These are phyloP conservation scores for Huntiella bhutanensis DNA, from an alignment of 2,329 filamentous ascomycete species.

Conservation along the genomic window DNA sequence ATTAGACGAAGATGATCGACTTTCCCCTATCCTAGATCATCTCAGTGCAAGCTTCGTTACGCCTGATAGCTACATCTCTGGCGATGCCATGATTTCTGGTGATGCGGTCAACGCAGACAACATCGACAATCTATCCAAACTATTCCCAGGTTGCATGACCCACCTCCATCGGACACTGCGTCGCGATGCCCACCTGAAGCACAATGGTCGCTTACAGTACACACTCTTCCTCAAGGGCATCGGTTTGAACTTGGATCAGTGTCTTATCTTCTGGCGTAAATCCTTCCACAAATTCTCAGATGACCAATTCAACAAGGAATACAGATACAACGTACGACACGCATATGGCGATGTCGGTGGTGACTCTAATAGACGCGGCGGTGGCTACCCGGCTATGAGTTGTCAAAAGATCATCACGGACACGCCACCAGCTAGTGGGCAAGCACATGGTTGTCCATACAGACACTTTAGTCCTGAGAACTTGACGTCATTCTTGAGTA, in stretches of 20 bases:
- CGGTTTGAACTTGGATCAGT: constrained; percentile 79
- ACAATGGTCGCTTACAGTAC: constrained; percentile 85
- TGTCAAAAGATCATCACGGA: constrained; percentile 93
- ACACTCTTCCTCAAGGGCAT: constrained; percentile 93
- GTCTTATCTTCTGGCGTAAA: constrained; percentile 75
- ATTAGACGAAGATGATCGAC: constrained; percentile 86
- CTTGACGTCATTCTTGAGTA: constrained; percentile 54
- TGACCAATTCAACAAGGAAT: constrained; percentile 93
- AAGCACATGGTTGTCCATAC: constrained; percentile 92
- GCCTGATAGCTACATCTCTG: constrained; percentile 61
- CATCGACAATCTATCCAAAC: constrained; percentile 58
- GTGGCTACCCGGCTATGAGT: constrained; percentile 77
- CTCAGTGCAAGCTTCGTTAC: constrained; percentile 93
- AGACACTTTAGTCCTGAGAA: constrained; percentile 84
- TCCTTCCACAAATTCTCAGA: constrained; percentile 75
- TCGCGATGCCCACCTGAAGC: constrained; percentile 79
- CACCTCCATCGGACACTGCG: constrained; percentile 72
- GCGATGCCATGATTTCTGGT: constrained; percentile 43
- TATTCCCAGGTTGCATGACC: constrained; percentile 89
- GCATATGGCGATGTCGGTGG: constrained; percentile 87
- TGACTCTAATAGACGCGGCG: constrained; percentile 67
- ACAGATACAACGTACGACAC: constrained; percentile 94
- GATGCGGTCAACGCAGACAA: constrained; percentile 57
- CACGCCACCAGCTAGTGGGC: constrained; percentile 66
- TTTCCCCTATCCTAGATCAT: constrained; percentile 49